Evolutionary conservation across 768 basidiomycete genomes (phyloP).

Genomic region (Chalciporus sphaerocephalus): DNA sequence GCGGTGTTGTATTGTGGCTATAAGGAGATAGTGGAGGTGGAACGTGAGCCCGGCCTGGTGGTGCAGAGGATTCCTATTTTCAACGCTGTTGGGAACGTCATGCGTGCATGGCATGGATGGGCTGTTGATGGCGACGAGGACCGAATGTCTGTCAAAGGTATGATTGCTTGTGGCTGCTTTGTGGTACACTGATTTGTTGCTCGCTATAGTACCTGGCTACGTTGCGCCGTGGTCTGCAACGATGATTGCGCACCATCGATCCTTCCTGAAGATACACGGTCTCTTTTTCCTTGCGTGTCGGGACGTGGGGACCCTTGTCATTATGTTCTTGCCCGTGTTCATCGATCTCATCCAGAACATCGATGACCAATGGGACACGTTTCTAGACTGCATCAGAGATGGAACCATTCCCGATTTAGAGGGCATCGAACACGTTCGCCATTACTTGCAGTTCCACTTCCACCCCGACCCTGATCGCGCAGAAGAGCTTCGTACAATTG

Average conservation of each 20-base stretch:
- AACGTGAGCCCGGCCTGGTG: neutral
- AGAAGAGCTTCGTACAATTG: constrained; percentile 12
- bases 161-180: no score
- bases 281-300: constrained; percentile 14
- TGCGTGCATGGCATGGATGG: constrained; percentile 8
- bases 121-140: constrained; percentile 8
- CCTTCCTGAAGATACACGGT: constrained; percentile 14
- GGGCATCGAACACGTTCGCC: constrained; percentile 6
- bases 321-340: constrained; percentile 8
- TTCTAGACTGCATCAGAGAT: constrained; percentile 7
- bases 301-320: constrained; percentile 5
- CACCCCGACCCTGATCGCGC: constrained; percentile 7
- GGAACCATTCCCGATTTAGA: constrained; percentile 13
- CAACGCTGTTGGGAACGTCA: neutral
- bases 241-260: constrained; percentile 8
- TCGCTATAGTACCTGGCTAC: neutral
- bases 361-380: constrained; percentile 9
- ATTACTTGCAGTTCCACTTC: constrained; percentile 6
- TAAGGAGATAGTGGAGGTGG: neutral
- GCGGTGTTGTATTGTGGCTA: neutral
- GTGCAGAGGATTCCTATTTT: constrained; percentile 1
- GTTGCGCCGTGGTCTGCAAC: constrained; percentile 8
- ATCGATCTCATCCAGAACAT: constrained; percentile 8
- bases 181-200: neutral
- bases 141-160: constrained; percentile 4